Base-by-base conservation (phyloP, 2,329 filamentous ascomycete genomes). In the Fusarium sp. region DNA sequence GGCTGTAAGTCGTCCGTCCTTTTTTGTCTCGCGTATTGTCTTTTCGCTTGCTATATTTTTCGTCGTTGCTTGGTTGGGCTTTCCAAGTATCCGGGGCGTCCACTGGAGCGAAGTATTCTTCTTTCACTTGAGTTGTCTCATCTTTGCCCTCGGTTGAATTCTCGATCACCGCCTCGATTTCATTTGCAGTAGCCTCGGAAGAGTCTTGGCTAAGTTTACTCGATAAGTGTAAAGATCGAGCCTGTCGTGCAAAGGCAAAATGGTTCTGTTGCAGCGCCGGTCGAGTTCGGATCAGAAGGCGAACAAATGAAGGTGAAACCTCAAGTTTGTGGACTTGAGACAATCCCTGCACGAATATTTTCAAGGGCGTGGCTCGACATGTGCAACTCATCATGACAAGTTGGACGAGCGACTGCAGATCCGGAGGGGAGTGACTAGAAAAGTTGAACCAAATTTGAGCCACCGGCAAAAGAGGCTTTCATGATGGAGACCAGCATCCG, bases 321-420 rank as follows among this genome's bases (percentile, higher is more conserved):
- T 80, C 78, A 12, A 79, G 45, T 38, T 73, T 72, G 59, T 84
- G 81, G 29, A 83, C 74, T 68, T 84, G 81, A 5, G 77, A 77
- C 29, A 88, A 77, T 30, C 81, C 84, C 64, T 81, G 82, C 15
- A 87, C 76, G 63, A 88, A 88, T n/a, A 83, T 79, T 57, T 80
- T 79, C 71, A 86, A 75, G 11, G 85, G 80, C 30, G 80, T 78
- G 9, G 78, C 80, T 62, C 84, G 82, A 66, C 86, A 88, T 24
- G 81, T 77, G 73, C 85, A 87, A 66, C 75, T 80, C 85, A 87
- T 87, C 50, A 66, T 72, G 68, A 63, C 34, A 63, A 43, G 51
- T 59, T 50, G 34, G 52, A 55, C 54, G 54, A 42, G 56, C 32
- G 30, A 25, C 24, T 32, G 30, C 40, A 42, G 46, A 58, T 66